These are phyloP conservation scores for Kodamaea neixiangensis DNA, from an alignment of 805 yeast genomes.

Conservation along the genomic window DNA sequence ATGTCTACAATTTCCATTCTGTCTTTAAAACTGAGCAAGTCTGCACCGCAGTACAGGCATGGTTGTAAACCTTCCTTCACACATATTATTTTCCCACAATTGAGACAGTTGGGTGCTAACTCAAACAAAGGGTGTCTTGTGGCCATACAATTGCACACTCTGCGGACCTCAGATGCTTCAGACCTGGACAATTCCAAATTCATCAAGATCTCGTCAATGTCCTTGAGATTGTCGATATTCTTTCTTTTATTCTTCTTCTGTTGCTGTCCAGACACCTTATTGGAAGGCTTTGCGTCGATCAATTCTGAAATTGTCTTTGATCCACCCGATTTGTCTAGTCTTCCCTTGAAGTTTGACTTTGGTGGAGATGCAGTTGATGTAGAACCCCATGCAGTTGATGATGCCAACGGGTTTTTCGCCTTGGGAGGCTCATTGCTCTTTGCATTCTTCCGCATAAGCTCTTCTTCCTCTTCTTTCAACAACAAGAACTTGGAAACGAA, in stretches of 20 bases:
- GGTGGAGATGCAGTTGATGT: slow-evolving; percentile 7
- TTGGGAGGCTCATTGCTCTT: slow-evolving; percentile 4
- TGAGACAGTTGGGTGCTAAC: slow-evolving; percentile 88
- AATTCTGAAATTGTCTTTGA: slow-evolving; percentile 51
- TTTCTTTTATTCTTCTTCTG: slow-evolving; percentile 40
- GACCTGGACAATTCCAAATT: slow-evolving; percentile 45
- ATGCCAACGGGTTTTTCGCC: slow-evolving; percentile 11
- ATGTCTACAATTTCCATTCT: slow-evolving; percentile 54
- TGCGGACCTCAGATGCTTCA: slow-evolving; percentile 17
- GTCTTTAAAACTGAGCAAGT: slow-evolving; percentile 65
- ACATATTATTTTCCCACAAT: slow-evolving; percentile 94
- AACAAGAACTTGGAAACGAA: slow-evolving; percentile 48
- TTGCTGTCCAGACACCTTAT: slow-evolving; percentile 22
- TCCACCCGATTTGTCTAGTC: slow-evolving; percentile 14
- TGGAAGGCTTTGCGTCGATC: slow-evolving; percentile 40
- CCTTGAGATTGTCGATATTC: slow-evolving; percentile 56
- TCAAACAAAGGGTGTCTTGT: slow-evolving; percentile 85
- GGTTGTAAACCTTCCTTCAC: slow-evolving; percentile 87
- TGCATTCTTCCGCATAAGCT: slow-evolving; percentile 2
- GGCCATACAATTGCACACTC: slow-evolving; percentile 80
- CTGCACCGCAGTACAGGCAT: slow-evolving; percentile 78
- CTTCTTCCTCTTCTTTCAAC: slow-evolving; percentile 35
- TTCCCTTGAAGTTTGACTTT: slow-evolving; percentile 10
- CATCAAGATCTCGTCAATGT: slow-evolving; percentile 62
- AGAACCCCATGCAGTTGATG: slow-evolving; percentile 8